Conservation (phyloP, 257 asterid genomes). For the Solanum pennellii region DNA sequence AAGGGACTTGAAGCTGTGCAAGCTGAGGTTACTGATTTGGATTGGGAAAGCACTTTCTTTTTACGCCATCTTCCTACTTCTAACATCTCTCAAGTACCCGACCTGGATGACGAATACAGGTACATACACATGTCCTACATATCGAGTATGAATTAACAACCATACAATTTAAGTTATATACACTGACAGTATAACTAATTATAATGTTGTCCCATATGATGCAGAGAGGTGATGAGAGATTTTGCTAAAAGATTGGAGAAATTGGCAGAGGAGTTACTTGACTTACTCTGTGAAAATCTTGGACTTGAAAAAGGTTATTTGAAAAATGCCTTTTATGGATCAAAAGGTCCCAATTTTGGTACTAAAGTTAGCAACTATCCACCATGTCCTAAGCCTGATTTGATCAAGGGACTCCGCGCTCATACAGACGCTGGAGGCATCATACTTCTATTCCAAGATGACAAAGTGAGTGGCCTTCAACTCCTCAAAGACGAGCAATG, state of each 20-base stretch:
- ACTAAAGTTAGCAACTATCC: conserved; percentile 71
- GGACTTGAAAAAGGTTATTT: conserved; percentile 44
- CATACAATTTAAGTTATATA: no score
- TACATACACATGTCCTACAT: background rate
- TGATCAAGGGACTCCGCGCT: conserved; percentile 48
- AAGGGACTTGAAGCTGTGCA: conserved; percentile 21
- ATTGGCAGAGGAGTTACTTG: conserved; percentile 40
- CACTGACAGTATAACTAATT: no score
- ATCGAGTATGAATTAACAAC: no score
- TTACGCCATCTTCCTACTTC: conserved; percentile 5
- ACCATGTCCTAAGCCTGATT: conserved; percentile 47
- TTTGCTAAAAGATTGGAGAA: conserved; percentile 38
- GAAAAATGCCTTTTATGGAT: conserved; percentile 38
- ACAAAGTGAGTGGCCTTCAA: conserved; percentile 49
- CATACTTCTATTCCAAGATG: conserved; percentile 57
- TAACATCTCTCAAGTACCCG: conserved; percentile 5
- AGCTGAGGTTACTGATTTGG: conserved; percentile 18
- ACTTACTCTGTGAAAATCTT: conserved; percentile 42
- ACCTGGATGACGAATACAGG: conserved; percentile 13
- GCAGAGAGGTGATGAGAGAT: conserved; percentile 58
- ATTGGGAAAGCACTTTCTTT: conserved; percentile 37
- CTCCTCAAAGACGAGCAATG: conserved; percentile 47
- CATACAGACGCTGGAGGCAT: conserved; percentile 78
- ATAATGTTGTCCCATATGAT: background rate
- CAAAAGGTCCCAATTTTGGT: conserved; percentile 41